These are phyloP conservation scores for Trebouxia gelatinosa DNA, from an alignment of 163 green algal genomes.

Conservation along the genomic window DNA sequence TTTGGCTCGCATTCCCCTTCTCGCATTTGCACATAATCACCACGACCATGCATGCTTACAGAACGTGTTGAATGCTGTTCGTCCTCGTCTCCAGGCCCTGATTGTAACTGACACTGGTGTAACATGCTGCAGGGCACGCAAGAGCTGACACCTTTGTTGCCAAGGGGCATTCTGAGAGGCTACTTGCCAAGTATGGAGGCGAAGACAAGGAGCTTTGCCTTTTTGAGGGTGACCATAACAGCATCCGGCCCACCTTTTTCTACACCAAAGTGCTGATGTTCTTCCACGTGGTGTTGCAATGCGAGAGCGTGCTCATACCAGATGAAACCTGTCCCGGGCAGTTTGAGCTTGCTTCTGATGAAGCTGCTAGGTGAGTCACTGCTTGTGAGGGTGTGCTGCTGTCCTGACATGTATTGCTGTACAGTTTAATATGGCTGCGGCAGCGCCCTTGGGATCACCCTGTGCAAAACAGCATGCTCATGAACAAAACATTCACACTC, in stretches of 20 bases:
- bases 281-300: constrained; percentile 13
- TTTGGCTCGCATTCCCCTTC: too few relatives aligned
- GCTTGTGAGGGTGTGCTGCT: too few relatives aligned
- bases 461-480: neutral
- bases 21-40: too few relatives aligned
- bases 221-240: constrained; percentile 97
- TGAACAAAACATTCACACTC: neutral
- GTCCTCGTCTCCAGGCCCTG: too few relatives aligned
- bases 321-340: constrained; percentile 5
- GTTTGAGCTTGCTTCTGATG: neutral
- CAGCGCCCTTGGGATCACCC: neutral
- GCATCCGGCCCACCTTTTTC: constrained; percentile 68
- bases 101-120: too few relatives aligned
- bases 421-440: neutral
- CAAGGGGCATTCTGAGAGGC: constrained; percentile 72
- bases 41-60: too few relatives aligned
- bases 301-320: constrained; percentile 18
- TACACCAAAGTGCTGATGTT: constrained; percentile 60
- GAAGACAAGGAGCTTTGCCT: constrained; percentile 75
- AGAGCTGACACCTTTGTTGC: constrained; percentile 86
- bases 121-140: constrained; percentile 70
- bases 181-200: constrained; percentile 61
- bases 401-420: neutral
- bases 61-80: too few relatives aligned
- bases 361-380: neutral